A percentile compares a stretch with the other conserved stretches of the same genome.
phyloP scores from a whole-genome alignment of 2,329 filamentous ascomycete species.

The Emergomyces africanus region DNA sequence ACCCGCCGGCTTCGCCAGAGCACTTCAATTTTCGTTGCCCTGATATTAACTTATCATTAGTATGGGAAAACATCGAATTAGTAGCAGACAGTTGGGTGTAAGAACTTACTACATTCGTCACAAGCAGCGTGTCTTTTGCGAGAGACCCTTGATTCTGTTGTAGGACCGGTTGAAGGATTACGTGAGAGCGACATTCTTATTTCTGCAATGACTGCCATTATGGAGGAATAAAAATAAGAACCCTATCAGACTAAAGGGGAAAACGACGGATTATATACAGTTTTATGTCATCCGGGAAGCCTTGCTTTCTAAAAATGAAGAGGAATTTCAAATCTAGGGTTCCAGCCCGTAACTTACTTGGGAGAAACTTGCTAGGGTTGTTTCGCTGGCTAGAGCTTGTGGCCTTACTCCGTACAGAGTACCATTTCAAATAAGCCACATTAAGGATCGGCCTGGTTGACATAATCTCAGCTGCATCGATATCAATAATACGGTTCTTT shows the following conservation, averaged over 20 bases:
- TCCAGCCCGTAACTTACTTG: not conserved
- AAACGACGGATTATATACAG: not conserved
- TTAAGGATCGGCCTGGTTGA: not conserved
- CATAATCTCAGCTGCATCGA: not conserved
- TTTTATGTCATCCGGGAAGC: not conserved
- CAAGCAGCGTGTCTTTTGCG: constrained; percentile 36
- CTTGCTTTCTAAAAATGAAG: not conserved
- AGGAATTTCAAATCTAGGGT: not conserved
- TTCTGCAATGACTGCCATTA: constrained; percentile 1
- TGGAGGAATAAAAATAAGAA: not conserved
- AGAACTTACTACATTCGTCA: constrained; percentile 35
- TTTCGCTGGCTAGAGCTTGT: not conserved
- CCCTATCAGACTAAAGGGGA: not conserved
- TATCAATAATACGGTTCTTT: not conserved
- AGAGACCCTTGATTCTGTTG: not conserved
- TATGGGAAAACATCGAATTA: not conserved
- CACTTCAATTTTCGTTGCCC: constrained; percentile 38
- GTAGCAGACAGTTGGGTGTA: constrained; percentile 10
- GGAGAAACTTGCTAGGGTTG: not conserved
- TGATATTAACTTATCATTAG: constrained; percentile 16
- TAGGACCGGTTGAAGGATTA: constrained; percentile 8
- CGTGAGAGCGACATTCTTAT: constrained; percentile 5
- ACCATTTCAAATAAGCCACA: not conserved
- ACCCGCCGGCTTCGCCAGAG: constrained; percentile 32
- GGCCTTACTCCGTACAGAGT: no score